Evolutionary conservation across 2,329 filamentous ascomycete species (phyloP), one percentile per base, ranked within the genome.

Genomic region (Aspergillus uvarum): DNA sequence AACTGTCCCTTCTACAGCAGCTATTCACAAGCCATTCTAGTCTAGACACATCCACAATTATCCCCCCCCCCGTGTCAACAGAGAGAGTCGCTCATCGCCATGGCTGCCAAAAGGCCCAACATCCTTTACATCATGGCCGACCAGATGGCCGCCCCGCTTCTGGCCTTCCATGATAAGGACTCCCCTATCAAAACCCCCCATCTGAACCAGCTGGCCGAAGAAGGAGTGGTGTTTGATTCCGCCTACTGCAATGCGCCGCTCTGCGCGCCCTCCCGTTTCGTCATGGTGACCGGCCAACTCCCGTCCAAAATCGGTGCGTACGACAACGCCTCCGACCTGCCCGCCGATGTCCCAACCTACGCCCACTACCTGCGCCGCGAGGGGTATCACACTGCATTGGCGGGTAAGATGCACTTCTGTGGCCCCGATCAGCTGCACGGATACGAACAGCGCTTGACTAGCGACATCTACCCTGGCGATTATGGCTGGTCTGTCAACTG

Each of bases 321-420:
- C 76, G 93, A 97, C 80, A 97, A 97, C 72, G 93, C 92, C 49
- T 87, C 90, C 35, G 89, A 92, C 67, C 88, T 97, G 69, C 83
- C 86, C 58, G 91, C 91, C 58, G 92, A 96, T 68, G 86, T 91
- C 31, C 93, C 92, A 14, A 97, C 93, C 1, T 97, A 96, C 72
- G 92, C 93, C 8, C 93, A 97, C 76, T 96, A 96, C 77, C 82
- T 97, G 57, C 89, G 93, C 53, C 83, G 86, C 47, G 87, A 89
- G 69, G 92, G 91, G 56, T 97, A 97, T 72, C 91, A 96, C 77
- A 96, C 93, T 12, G 90, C 89, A 5, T 82, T 97, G 67, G 92
- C 93, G 5, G 93, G 93, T 63, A 97, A 97, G 83, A 97, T 97
- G 93, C 93, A 97, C 78, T 97, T 97, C 74, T 90, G 96, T 57